These are phyloP conservation scores for Fusarium sp. DNA, from an alignment of 2,329 filamentous ascomycete species.

Conservation along the genomic window DNA sequence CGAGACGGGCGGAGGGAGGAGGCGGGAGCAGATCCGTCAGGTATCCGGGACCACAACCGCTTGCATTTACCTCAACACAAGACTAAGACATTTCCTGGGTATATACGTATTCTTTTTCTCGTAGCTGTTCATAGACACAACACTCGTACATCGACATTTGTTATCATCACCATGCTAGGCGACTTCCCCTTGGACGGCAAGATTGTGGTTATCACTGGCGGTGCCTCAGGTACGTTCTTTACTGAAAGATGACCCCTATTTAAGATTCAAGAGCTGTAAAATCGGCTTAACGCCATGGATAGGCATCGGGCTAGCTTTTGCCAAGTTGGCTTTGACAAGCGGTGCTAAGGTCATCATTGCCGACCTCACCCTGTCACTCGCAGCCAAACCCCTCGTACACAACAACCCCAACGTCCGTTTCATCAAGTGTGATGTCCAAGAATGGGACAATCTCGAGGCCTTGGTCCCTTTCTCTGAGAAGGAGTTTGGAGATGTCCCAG, in stretches of 20 bases:
- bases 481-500: slow-evolving; percentile 5
- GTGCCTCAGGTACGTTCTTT: slow-evolving; percentile 1
- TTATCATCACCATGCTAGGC: background rate
- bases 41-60: background rate
- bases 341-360: slow-evolving; percentile 7
- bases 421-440: slow-evolving; percentile 8
- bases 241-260: too few species aligned
- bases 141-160: background rate
- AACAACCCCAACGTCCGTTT: background rate
- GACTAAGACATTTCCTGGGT: background rate
- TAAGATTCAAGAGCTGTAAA: background rate
- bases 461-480: background rate
- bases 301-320: slow-evolving; percentile 12
- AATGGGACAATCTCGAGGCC: slow-evolving; percentile 10
- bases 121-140: background rate
- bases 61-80: background rate
- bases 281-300: background rate
- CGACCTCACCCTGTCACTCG: background rate
- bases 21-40: background rate
- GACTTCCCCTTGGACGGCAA: background rate
- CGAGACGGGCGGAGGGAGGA: background rate
- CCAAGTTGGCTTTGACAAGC: background rate
- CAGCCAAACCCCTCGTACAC: background rate
- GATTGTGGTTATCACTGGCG: slow-evolving; percentile 4
- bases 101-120: background rate